Evolutionary conservation across 73 alveolate species (phyloP).

Genomic region (Blepharisma stoltei): DNA sequence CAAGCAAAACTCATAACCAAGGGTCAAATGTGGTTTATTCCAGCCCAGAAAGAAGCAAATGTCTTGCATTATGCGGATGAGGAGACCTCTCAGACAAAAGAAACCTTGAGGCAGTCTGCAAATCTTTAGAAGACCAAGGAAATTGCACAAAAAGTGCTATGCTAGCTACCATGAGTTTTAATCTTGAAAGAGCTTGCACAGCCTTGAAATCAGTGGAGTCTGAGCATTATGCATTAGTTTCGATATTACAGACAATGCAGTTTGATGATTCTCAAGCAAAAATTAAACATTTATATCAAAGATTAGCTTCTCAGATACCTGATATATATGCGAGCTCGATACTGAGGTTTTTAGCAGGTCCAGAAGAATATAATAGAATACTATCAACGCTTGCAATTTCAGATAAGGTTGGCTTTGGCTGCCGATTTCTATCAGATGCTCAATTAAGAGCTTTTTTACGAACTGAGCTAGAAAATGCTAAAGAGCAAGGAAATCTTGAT

Average conservation of each 20-base stretch:
- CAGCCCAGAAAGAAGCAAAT: slow-evolving; percentile 4
- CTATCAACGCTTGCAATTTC: neutral
- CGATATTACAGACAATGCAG: neutral
- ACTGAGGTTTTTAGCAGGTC: slow-evolving; percentile 9
- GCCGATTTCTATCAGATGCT: neutral
- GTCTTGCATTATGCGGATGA: neutral
- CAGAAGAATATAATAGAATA: neutral
- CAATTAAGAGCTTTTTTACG: neutral
- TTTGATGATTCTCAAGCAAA: neutral
- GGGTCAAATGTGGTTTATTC: neutral
- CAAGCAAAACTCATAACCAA: neutral
- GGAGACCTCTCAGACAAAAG: neutral
- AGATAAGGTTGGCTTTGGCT: slow-evolving; percentile 4
- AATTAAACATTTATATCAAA: neutral
- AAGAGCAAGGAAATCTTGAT: neutral
- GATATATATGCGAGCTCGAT: neutral
- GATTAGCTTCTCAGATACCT: neutral
- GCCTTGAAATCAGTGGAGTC: neutral
- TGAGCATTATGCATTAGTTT: neutral
- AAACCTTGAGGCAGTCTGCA: neutral
- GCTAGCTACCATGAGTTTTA: neutral
- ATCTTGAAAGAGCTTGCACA: neutral
- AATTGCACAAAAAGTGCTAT: neutral
- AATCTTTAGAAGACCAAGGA: neutral
- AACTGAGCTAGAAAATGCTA: neutral